phyloP scores from a whole-genome alignment of 345 rosid genomes.

The Eucalyptus polybractea region DNA sequence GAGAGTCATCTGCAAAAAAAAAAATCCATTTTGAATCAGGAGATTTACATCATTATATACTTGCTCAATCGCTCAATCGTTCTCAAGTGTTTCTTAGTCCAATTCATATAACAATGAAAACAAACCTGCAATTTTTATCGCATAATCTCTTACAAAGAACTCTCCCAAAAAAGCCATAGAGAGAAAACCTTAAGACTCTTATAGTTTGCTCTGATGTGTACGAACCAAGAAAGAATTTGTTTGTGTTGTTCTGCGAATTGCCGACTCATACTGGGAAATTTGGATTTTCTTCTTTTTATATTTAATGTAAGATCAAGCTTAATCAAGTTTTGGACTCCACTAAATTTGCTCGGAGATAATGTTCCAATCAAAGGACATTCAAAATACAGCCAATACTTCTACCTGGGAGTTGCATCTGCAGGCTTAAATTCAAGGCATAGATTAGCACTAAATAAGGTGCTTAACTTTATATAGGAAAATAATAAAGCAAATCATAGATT shows the following conservation, averaged over 20 bases:
- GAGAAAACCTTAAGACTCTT: neutral
- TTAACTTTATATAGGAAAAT: fast-evolving
- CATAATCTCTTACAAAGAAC: neutral
- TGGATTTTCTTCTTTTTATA: neutral
- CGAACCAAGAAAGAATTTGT: neutral
- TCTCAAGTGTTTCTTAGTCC: neutral
- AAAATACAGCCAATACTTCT: neutral
- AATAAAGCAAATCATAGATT: neutral
- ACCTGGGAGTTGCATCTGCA: neutral
- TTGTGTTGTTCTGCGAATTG: neutral
- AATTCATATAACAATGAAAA: neutral
- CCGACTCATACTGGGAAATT: neutral
- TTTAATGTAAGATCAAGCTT: neutral
- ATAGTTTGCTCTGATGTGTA: neutral
- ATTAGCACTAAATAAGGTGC: neutral
- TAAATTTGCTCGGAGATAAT: neutral
- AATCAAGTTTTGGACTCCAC: neutral
- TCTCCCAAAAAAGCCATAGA: neutral
- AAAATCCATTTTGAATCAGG: neutral
- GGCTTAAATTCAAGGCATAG: neutral
- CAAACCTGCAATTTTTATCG: neutral
- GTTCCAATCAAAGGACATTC: neutral
- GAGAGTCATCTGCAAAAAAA: neutral
- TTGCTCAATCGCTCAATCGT: neutral
- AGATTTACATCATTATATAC: neutral